A percentile compares a stretch with the other conserved stretches of the same genome.
These are phyloP conservation scores for Clitopilus passeckerianus DNA, from an alignment of 768 basidiomycete genomes.

Conservation along the genomic window DNA sequence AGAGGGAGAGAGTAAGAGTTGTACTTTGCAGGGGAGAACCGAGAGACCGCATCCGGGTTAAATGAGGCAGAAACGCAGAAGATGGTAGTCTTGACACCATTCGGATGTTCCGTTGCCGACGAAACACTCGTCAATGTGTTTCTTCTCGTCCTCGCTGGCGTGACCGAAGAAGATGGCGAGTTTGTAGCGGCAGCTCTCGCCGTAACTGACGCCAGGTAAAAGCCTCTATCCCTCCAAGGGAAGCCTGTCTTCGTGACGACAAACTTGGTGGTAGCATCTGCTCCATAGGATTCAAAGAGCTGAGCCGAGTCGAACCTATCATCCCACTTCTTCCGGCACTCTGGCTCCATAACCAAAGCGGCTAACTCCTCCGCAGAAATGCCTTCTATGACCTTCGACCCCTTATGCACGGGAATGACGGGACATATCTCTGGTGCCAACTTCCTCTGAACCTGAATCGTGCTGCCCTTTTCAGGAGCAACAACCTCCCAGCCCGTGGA, in stretches of 20 bases:
- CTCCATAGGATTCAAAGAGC: conserved; percentile 74
- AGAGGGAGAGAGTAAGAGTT: conserved; percentile 72
- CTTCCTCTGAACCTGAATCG: conserved; percentile 67
- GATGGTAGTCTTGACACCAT: conserved; percentile 53
- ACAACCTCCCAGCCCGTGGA: conserved; percentile 71
- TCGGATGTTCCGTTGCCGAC: conserved; percentile 25
- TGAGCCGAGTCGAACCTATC: conserved; percentile 71
- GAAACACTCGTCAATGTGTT: conserved; percentile 22
- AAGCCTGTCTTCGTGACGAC: conserved; percentile 73
- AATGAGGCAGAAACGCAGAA: conserved; percentile 85
- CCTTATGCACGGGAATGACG: conserved; percentile 79
- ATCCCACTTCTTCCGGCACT: conserved; percentile 82
- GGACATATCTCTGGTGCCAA: conserved; percentile 74
- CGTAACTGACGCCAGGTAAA: conserved; percentile 72
- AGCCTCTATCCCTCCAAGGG: conserved; percentile 87
- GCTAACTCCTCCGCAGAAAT: conserved; percentile 90
- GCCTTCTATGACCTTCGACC: conserved; percentile 89
- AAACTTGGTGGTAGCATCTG: conserved; percentile 68
- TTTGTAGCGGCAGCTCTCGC: conserved; percentile 49
- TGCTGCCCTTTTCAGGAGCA: conserved; percentile 55
- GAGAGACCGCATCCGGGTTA: conserved; percentile 53
- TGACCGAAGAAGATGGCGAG: conserved; percentile 35
- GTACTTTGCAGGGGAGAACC: conserved; percentile 61
- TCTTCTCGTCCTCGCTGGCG: conserved; percentile 29
- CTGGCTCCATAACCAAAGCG: conserved; percentile 61